These are phyloP conservation scores for Gnomoniopsis smithogilvyi DNA, from an alignment of 2,329 filamentous ascomycete species.

Conservation along the genomic window DNA sequence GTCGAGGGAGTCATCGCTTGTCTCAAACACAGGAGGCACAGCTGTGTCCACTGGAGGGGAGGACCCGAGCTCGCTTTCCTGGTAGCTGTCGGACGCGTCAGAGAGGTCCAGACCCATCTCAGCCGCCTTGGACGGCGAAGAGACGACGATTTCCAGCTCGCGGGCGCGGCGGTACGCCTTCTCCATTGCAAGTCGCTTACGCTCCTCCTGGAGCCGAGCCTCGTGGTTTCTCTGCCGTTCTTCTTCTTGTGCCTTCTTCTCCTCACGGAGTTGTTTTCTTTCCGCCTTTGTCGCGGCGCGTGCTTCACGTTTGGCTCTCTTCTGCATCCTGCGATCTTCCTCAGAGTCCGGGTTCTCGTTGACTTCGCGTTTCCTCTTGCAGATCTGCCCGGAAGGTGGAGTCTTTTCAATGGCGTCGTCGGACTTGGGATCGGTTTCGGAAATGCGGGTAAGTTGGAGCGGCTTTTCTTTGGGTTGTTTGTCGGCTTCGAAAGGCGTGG, in stretches of 20 bases:
- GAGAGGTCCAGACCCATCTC: not conserved
- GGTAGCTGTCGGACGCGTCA: not conserved
- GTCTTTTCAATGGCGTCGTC: not conserved
- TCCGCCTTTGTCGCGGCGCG: not conserved
- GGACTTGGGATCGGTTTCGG: not conserved
- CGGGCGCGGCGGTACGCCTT: slow-evolving; percentile 10
- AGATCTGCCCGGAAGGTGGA: slow-evolving; percentile 6
- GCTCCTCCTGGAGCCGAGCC: not conserved
- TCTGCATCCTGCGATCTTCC: not conserved
- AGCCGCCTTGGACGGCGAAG: slow-evolving; percentile 7
- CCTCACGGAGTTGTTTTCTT: not conserved
- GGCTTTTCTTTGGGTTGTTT: not conserved
- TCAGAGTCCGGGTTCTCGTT: not conserved
- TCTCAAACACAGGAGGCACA: not conserved
- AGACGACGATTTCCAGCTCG: slow-evolving; percentile 11
- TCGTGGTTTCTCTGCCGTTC: not conserved
- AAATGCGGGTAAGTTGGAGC: not conserved
- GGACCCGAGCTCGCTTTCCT: not conserved
- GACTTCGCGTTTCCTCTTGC: slow-evolving; percentile 5
- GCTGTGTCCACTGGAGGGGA: not conserved
- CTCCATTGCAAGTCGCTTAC: slow-evolving; percentile 9
- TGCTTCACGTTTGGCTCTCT: not conserved
- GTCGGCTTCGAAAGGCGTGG: not conserved
- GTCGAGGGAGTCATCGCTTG: slow-evolving; percentile 1
- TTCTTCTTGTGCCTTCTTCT: not conserved